Evolutionary conservation across 257 asterid genomes (phyloP).

Genomic region (Penstemon davidsonii): DNA sequence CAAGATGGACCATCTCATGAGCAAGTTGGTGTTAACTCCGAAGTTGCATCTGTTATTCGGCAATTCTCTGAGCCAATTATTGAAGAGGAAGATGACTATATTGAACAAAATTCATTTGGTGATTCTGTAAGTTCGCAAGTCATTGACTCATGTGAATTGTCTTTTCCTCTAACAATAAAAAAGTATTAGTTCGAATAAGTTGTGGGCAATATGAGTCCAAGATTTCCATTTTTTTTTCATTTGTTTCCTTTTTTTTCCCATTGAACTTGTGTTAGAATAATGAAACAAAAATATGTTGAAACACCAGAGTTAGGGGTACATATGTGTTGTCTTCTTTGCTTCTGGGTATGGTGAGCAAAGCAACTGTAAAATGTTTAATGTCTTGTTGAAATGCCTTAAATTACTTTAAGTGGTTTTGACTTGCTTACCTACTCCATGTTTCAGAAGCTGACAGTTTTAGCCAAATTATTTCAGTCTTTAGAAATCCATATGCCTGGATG

Average conservation of each 20-base stretch:
- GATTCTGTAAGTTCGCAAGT: constrained; percentile 51
- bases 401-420: neutral
- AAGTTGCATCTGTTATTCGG: constrained; percentile 85
- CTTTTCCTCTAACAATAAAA: constrained; percentile 20
- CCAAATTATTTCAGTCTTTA: neutral
- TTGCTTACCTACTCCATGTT: neutral
- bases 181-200: constrained; percentile 14
- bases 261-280: constrained; percentile 4
- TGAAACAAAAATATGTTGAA: neutral
- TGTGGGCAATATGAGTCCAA: neutral
- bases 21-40: constrained; percentile 78
- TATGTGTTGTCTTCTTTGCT: neutral
- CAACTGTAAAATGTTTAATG: neutral
- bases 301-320: constrained; percentile 18
- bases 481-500: neutral
- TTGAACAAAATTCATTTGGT: constrained; percentile 45
- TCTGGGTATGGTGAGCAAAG: neutral
- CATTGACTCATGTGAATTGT: constrained; percentile 17
- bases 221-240: constrained; percentile 21
- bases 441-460: neutral
- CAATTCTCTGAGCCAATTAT: constrained; percentile 71
- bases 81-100: constrained; percentile 46
- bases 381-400: neutral
- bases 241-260: constrained; percentile 13
- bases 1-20: constrained; percentile 81